Base-by-base conservation (phyloP, 2,329 filamentous ascomycete species). In the Aureobasidium leucospermi region DNA sequence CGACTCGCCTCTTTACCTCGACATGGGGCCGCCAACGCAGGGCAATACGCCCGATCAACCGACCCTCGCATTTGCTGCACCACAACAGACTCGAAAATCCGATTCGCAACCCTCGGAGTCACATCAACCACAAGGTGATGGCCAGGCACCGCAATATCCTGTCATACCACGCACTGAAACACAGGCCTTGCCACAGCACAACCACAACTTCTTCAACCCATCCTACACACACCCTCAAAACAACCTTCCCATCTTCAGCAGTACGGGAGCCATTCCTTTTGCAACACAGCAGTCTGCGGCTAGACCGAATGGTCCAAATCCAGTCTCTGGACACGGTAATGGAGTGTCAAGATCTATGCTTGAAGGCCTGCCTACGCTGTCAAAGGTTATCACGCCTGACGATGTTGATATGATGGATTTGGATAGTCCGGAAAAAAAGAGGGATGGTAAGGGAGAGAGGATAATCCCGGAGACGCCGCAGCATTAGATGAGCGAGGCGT, bases 211-310 rank as follows among this genome's bases (percentile, higher is more conserved):
- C 2, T 47, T 47, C 42, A 57, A 57, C 15, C 53, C 53, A 8
- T 46, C 53, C 10, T 56, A 56, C 8, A 34, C 53, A 7, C 60
- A 61, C n/a, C 16, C 47, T 7, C 46, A 56, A 4, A 49, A 52
- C 29, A 61, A 36, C 31, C 49, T 61, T 4, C 62, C 62, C 15
- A 49, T 52, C 7, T 63, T 62, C n/a, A 58, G 23, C 23, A 68
- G 67, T 58, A 71, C 67, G 6, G 68, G 70, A 7, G 58, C 63
- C 1, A 71, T 71, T 36, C 71, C 71, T 1, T 71, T 71, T 47
- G 68, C 63, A 13, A 43, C 61, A 29, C 23, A 23, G 3, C 23
- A 23, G 23, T 7, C 42, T 9, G 15, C 16, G 19, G 9, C n/a
- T 10, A 46, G 53, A 31, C 53, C 53, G 5, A 57, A 13, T 5